Evolutionary conservation across 306 rosid genomes (phyloP).

Genomic region (Prunus mume): DNA sequence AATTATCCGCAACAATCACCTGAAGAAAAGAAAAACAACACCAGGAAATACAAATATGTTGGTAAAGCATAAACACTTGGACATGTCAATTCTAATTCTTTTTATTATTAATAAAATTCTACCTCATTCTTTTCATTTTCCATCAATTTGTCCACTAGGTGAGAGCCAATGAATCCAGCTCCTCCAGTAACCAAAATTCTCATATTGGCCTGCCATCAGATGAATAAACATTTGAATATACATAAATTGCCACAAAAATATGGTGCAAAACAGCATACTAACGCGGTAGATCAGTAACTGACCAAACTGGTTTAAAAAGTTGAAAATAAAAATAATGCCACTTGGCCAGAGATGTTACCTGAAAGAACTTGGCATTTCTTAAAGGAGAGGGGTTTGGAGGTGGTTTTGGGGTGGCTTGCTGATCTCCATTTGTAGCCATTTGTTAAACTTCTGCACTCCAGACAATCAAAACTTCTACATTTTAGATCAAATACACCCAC

Average conservation of each 20-base stretch:
- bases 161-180: slow-evolving; percentile 99
- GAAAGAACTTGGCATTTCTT: slow-evolving; percentile 55
- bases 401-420: slow-evolving; percentile 34
- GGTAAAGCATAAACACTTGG: not conserved
- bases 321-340: not conserved
- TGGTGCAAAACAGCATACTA: not conserved
- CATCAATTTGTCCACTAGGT: slow-evolving; percentile 95
- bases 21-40: slow-evolving; percentile 6
- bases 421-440: slow-evolving; percentile 47
- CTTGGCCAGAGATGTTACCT: slow-evolving; percentile 24
- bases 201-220: slow-evolving; percentile 73
- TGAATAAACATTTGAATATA: not conserved
- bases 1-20: slow-evolving; percentile 95
- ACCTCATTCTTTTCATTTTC: slow-evolving; percentile 96
- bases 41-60: not conserved
- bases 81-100: not conserved
- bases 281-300: not conserved
- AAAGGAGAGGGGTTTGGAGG: slow-evolving; percentile 60
- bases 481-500: not conserved
- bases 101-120: not conserved
- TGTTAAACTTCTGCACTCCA: slow-evolving; percentile 25
- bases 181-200: slow-evolving; percentile 96
- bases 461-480: slow-evolving; percentile 12
- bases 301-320: not conserved
- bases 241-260: not conserved